Base-by-base conservation (phyloP, 495 filamentous ascomycete genomes). In the Penicillium psychrofluorescens region DNA sequence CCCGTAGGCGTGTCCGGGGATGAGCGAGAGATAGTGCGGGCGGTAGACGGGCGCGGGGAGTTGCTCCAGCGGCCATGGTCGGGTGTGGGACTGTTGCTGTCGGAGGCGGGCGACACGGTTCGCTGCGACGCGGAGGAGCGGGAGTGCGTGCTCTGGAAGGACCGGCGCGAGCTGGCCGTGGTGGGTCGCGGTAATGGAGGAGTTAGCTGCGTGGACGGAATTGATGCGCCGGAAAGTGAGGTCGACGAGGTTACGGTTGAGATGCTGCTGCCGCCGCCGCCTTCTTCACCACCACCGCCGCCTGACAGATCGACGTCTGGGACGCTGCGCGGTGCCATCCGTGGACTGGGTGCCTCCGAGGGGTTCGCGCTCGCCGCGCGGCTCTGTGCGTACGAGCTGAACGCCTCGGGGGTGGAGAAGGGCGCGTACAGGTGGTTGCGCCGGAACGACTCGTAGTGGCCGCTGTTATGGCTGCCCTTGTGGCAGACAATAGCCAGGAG, bases 401-500 rank as follows among this genome's bases (percentile, higher is more conserved):
- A 88, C 0, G 78, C 76, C 57, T 84, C 79, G 0, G 88, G 86
- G 1, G 88, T 96, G 0, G 88, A 87, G 53, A 79, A 96, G 0
- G 90, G 88, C 1, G 79, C 70, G 40, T 75, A 81, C 32, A 83
- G 58, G 44, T 82, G 80, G 61, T 96, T 95, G n/a, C 92, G 78
- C 28, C 92, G 78, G 65, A 97, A 97, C 1, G 90, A 88, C 60
- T 99, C 92, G 63, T 99, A 99, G 60, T 99, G 92, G 1, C 92
- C 92, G 46, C 88, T 95, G 53, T 95, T 82, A 64, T 99, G 92
- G 46, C 85, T 94, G 13, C 92, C 92, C 56, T 95, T 95, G 58
- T 99, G 92, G 27, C 86, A 92, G 38, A 99, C 85, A 35, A 95
- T 81, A 9, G 84, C 86, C 2, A 94, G 79, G 4, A 99, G 75